Conservation (phyloP, 2,329 filamentous ascomycete genomes). For the Thelonectria blattea region DNA sequence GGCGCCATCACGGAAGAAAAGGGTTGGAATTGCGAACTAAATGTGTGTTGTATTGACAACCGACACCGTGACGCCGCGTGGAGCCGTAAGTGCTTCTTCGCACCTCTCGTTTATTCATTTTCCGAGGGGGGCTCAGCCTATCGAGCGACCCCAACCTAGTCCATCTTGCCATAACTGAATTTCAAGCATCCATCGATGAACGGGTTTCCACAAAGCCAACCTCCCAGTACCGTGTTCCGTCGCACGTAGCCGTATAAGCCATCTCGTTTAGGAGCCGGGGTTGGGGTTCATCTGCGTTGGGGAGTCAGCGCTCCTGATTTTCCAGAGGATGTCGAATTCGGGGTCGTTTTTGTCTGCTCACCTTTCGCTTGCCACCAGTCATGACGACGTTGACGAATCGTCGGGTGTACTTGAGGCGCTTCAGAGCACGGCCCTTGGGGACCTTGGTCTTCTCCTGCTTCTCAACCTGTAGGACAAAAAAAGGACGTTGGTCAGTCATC, state of each 20-base stretch:
- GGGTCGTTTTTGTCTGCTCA: constrained; percentile 49
- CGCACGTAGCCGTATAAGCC: constrained; percentile 22
- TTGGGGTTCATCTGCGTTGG: constrained; percentile 80
- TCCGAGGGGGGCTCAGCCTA: constrained; percentile 43
- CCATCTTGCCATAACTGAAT: constrained; percentile 44
- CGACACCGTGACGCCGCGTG: constrained; percentile 50
- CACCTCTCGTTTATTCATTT: constrained; percentile 36
- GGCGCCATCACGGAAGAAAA: constrained; percentile 1
- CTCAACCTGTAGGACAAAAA: constrained; percentile 67
- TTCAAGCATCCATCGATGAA: constrained; percentile 41
- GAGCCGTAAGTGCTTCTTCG: constrained; percentile 47
- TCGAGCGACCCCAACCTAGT: constrained; percentile 45
- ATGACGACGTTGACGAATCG: constrained; percentile 98
- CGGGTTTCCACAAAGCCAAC: constrained; percentile 40
- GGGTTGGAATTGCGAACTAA: constrained; percentile 37
- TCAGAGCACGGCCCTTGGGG: constrained; percentile 96
- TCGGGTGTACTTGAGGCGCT: constrained; percentile 94
- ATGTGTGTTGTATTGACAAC: constrained; percentile 50
- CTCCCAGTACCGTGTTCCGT: constrained; percentile 38
- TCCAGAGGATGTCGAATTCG: not conserved
- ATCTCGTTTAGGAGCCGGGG: constrained; percentile 68
- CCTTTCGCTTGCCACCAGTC: constrained; percentile 98
- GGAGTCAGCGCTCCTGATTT: constrained; percentile 34
- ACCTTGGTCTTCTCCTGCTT: constrained; percentile 94
- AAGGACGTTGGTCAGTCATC: constrained; percentile 39